Conservation (phyloP, 352 stramenopile genomes). For the Globisporangium solare region DNA sequence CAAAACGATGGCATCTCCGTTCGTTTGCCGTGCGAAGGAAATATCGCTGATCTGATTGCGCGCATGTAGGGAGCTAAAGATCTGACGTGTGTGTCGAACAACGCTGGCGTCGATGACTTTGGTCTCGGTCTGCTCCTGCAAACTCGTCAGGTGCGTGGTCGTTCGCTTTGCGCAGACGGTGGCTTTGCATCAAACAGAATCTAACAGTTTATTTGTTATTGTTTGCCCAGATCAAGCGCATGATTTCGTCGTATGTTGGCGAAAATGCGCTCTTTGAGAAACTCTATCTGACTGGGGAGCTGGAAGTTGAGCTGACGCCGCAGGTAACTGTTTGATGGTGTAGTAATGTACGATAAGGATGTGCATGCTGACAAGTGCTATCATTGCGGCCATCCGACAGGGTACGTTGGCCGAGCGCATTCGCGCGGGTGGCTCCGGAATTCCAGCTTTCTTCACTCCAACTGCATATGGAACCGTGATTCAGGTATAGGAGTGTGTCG, state of each 20-base stretch:
- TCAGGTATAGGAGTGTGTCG: conserved; percentile 29
- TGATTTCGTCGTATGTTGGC: conserved; percentile 96
- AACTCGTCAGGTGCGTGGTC: conserved; percentile 67
- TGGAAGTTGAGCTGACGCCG: conserved; percentile 97
- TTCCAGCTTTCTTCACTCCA: conserved; percentile 96
- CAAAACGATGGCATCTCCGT: neutral
- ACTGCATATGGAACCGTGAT: conserved; percentile 93
- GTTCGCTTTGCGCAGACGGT: neutral
- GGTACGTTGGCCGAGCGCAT: conserved; percentile 93
- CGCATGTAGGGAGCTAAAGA: conserved; percentile 62
- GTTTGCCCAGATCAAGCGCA: conserved; percentile 86
- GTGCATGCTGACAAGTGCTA: neutral
- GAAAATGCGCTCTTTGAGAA: conserved; percentile 95
- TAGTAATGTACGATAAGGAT: neutral
- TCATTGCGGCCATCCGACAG: conserved; percentile 7
- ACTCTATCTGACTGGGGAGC: conserved; percentile 86
- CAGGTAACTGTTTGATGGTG: conserved; percentile 36
- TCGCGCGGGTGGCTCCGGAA: conserved; percentile 89
- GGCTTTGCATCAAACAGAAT: neutral
- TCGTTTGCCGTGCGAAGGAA: neutral
- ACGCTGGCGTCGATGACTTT: conserved; percentile 93
- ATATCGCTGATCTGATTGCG: neutral
- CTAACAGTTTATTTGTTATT: neutral
- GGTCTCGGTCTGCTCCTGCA: conserved; percentile 92
- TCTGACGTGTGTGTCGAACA: conserved; percentile 91